phyloP scores from a whole-genome alignment of 139 green algal species.

The Raphidocelis subcapitata region DNA sequence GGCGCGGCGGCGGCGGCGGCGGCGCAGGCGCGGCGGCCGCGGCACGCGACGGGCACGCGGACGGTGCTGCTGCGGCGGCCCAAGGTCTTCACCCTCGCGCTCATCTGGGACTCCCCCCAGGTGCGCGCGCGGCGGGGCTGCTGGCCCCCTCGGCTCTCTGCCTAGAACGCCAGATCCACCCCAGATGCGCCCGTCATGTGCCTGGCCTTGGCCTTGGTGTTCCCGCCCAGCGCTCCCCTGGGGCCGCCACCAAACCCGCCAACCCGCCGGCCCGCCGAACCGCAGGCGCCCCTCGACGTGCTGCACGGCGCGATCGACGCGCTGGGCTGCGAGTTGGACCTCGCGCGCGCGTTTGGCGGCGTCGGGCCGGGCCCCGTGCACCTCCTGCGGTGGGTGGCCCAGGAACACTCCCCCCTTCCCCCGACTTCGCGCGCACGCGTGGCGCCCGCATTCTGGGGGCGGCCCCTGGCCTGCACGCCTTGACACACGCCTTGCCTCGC shows the following conservation, averaged over 20 bases:
- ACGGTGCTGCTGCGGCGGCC: conserved; percentile 54
- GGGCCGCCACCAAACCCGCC: too few species aligned
- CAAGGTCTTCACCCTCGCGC: conserved; percentile 65
- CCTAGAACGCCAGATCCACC: too few species aligned
- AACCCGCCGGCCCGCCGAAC: too few species aligned
- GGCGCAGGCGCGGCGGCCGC: background rate
- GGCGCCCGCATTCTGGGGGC: too few species aligned
- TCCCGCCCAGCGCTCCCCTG: too few species aligned
- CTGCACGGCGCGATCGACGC: conserved; percentile 54
- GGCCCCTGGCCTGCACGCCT: too few species aligned
- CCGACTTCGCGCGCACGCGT: too few species aligned
- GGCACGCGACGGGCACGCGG: background rate
- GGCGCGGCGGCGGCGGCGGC: background rate
- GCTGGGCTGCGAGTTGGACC: conserved; percentile 46
- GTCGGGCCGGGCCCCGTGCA: conserved; percentile 18
- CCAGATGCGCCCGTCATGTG: too few species aligned
- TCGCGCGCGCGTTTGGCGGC: conserved; percentile 47
- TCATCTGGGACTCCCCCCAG: conserved; percentile 75
- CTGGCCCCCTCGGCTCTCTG: background rate
- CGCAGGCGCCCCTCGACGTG: conserved; percentile 45
- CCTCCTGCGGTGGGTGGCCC: conserved; percentile 24
- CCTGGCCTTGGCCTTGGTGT: too few species aligned
- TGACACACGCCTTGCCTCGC: too few species aligned
- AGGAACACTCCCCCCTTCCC: background rate
- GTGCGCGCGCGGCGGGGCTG: conserved; percentile 11